Conservation (phyloP, 192 early-diverging fungal species). For the Lobulomyces angularis region DNA sequence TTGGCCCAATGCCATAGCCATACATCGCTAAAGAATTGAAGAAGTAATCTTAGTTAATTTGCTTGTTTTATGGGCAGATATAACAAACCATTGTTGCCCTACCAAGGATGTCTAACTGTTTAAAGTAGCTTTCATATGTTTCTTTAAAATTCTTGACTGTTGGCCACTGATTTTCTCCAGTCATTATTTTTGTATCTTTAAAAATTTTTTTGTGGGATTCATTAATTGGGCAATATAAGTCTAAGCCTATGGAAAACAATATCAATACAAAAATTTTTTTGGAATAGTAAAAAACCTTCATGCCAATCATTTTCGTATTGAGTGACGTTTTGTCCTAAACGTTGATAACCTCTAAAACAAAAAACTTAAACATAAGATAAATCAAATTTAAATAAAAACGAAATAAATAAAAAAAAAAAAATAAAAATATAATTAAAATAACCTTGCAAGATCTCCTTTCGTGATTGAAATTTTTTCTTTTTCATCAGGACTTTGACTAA, state of each 20-base stretch:
- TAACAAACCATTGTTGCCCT: constrained; percentile 23
- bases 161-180: constrained; percentile 28
- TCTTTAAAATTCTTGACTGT: constrained; percentile 12
- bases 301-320: constrained; percentile 35
- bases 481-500: constrained; percentile 14
- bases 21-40: too few relatives aligned
- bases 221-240: constrained; percentile 29
- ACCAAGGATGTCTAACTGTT: constrained; percentile 22
- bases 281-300: constrained; percentile 15
- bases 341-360: constrained; percentile 38
- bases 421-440: too few relatives aligned
- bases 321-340: constrained; percentile 37
- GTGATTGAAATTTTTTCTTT: constrained; percentile 22
- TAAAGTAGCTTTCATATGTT: constrained; percentile 22
- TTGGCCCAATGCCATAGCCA: constrained; percentile 37
- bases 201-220: constrained; percentile 1
- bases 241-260: constrained; percentile 3
- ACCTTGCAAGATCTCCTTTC: constrained; percentile 24
- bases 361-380: too few relatives aligned
- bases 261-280: not conserved
- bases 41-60: too few relatives aligned
- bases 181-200: constrained; percentile 14
- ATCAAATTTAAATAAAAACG: too few relatives aligned
- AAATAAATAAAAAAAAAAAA: too few relatives aligned
- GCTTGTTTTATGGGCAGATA: too few relatives aligned